Percentiles rank a stretch among this genome's conserved stretches.
Conservation (phyloP, 23 red algal species). For the Gracilariopsis chorda region DNA sequence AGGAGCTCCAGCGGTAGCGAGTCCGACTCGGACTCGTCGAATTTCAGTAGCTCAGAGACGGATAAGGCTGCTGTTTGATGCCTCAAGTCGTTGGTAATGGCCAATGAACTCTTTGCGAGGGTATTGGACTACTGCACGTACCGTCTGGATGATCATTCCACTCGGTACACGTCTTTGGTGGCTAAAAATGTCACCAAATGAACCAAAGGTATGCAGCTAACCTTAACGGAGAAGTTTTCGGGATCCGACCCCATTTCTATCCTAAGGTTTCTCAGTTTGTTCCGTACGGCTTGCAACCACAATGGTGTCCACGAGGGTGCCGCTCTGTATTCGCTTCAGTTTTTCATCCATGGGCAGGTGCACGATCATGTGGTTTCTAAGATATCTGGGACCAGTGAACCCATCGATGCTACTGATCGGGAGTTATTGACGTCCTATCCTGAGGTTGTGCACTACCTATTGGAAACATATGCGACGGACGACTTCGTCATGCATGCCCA, state of each 20-base stretch:
- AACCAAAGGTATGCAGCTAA: constrained; percentile 1
- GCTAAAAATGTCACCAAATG: background rate
- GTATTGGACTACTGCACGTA: background rate
- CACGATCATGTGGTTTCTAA: background rate
- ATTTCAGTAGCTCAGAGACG: no score
- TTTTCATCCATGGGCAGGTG: background rate
- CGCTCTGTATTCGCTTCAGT: no score
- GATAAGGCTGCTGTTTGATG: no score
- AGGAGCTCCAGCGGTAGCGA: no score
- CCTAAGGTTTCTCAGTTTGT: background rate
- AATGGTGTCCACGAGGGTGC: background rate
- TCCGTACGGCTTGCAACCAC: background rate
- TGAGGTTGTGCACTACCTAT: no score
- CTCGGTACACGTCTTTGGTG: no score
- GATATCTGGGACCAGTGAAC: no score
- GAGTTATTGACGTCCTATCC: no score
- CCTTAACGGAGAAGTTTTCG: background rate
- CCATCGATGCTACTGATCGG: no score
- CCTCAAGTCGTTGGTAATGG: no score
- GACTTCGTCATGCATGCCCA: background rate
- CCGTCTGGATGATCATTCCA: background rate
- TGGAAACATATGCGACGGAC: no score
- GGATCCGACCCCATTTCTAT: background rate
- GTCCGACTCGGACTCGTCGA: no score
- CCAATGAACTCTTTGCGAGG: background rate